Evolutionary conservation across 768 basidiomycete genomes (phyloP), one percentile per base, ranked within the genome.

Genomic region (Tricholoma furcatifolium): DNA sequence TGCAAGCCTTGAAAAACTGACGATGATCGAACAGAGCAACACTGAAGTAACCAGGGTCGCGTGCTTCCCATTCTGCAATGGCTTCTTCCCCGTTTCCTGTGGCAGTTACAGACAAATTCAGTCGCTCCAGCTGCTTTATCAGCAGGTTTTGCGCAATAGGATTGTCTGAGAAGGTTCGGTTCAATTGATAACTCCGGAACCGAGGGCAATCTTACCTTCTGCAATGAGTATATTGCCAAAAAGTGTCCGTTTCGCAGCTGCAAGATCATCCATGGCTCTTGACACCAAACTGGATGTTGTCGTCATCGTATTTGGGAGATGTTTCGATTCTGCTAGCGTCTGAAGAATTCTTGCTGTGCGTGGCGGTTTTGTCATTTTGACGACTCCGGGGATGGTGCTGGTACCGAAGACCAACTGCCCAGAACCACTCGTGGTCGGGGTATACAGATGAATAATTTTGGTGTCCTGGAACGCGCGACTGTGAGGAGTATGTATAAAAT

Each of bases 21-120:
- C 86, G 87, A 64, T 90, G 87, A 59, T 90, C 87, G 58, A 90
- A 88, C 21, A 90, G 61, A 5, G 87, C 87, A 2, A 83, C 77
- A 54, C 78, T 81, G 66, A 87, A 90, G 65, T 79, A 83, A 0
- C 86, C 86, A 38, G 85, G 83, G 43, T 78, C 79, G 45, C 82
- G 84, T 23, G 77, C 66, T 65, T 87, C 81, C 86, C 86, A 89
- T 68, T 84, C 87, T 40, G 72, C 65, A 40, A 87, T 69, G 4
- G 87, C 87, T 65, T 87, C 85, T 57, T 84, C 79, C 11, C 87
- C 87, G 55, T 88, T 85, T 6, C 74, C 75, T 1, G 86, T 85
- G 6, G 85, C 80, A 6, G 74, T 67, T 1, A 88, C 87, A 45
- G 74, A 78, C 5, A 90, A 67, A 36, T 85, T 70, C 57, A 79